These are phyloP conservation scores for Prunus fruticosa DNA, from an alignment of 306 rosid species.

Conservation along the genomic window DNA sequence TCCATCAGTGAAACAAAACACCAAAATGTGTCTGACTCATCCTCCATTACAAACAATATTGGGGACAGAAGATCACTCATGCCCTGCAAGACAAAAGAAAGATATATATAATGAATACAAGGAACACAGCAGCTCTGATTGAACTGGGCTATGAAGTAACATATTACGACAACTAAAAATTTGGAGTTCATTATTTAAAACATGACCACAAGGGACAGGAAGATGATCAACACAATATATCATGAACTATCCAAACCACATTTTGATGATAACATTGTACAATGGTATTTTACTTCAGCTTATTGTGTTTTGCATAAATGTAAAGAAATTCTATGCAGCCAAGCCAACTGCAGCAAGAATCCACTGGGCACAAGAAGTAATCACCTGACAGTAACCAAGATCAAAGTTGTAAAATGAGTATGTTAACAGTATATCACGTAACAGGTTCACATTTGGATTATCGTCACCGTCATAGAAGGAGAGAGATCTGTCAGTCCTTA, in stretches of 20 bases:
- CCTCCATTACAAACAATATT: constrained; percentile 75
- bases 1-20: constrained; percentile 94
- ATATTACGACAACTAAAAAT: not conserved
- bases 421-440: constrained; percentile 85
- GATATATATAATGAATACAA: constrained; percentile 2
- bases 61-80: constrained; percentile 99
- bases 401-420: constrained; percentile 99
- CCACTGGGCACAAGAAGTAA: constrained; percentile 11
- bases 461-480: constrained; percentile 93
- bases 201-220: not conserved
- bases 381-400: constrained; percentile 99
- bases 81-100: constrained; percentile 53
- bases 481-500: constrained; percentile 83
- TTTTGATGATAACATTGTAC: not conserved
- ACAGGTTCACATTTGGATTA: constrained; percentile 69
- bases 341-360: constrained; percentile 15
- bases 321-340: not conserved
- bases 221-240: not conserved
- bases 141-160: not conserved
- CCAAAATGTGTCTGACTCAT: constrained; percentile 97
- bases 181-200: not conserved
- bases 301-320: not conserved
- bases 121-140: not conserved
- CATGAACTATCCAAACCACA: not conserved
- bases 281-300: not conserved